Evolutionary conservation across 2,329 filamentous ascomycete species (phyloP).

Genomic region (Scytalidium lignicola): DNA sequence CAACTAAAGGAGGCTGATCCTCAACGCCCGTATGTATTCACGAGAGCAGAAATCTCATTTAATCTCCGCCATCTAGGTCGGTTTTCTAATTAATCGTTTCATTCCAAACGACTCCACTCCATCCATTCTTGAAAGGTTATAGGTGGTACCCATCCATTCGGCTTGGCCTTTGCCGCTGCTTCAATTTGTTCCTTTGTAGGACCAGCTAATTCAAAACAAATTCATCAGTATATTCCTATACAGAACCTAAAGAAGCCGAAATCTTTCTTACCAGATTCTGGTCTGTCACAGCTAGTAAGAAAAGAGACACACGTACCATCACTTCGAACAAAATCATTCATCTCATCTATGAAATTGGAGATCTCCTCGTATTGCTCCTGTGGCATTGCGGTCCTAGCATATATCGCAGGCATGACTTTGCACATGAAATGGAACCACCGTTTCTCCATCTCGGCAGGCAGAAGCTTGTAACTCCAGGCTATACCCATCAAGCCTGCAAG

Average conservation of each 20-base stretch:
- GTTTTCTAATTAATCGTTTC: too few relatives aligned
- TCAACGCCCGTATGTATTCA: too few relatives aligned
- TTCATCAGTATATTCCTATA: neutral
- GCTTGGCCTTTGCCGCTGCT: neutral
- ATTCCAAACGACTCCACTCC: neutral
- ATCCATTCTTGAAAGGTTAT: neutral
- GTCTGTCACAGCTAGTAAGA: too few relatives aligned
- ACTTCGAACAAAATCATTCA: neutral
- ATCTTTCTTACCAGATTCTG: too few relatives aligned
- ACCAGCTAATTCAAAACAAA: neutral
- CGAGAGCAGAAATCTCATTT: too few relatives aligned
- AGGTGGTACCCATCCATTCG: neutral
- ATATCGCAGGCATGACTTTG: neutral
- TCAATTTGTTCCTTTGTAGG: neutral
- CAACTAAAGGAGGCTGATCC: too few relatives aligned
- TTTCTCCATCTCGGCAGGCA: neutral
- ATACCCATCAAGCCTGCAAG: neutral
- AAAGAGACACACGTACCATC: too few relatives aligned
- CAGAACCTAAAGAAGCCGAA: too few relatives aligned
- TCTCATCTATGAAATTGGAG: neutral
- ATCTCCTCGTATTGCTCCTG: neutral
- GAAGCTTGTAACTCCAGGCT: neutral
- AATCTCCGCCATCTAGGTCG: too few relatives aligned
- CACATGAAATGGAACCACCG: neutral
- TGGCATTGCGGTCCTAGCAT: neutral